Base-by-base conservation (phyloP, 495 filamentous ascomycete species). In the Aspergillus mulundensis region DNA sequence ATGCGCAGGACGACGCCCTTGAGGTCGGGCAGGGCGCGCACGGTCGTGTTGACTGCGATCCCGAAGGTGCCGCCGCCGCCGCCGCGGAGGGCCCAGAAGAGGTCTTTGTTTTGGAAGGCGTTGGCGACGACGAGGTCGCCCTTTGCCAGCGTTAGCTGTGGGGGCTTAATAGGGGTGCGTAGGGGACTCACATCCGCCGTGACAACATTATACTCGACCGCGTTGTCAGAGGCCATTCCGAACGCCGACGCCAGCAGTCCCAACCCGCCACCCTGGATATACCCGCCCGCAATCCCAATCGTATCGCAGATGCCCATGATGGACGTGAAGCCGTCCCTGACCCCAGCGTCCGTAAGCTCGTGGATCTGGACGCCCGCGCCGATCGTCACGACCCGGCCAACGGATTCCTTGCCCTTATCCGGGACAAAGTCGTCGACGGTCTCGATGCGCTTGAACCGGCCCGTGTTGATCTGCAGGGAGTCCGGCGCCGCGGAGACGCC, bases 11-110 rank as follows among this genome's bases (percentile, higher is more conserved):
- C 62, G 15, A 67, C 61, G 6, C 52, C 52, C 25, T 3, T 3
- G 8, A 28, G 25, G 25, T 28, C 25, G 3, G 25, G 25, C 3
- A 61, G 73, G 50, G n/a, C 62, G 15, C 71, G 71, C 28, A 77
- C 54, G 0, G 79, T 80, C 43, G 67, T 66, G 20, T 68, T 69
- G 12, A 75, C 67, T 0, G 81, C 75, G 0, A 81, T 69, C 7
- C 80, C 81, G 56, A 77, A 84, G n/a, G 77, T 82, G 50, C 44
- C 66, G 19, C 66, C 68, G 24, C 70, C 70, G 5, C 68, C 66
- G n/a, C 68, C 67, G 18, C 82, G 70, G n/a, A 86, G 63, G 1
- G 77, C 77, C 57, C 76, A 86, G 72, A 86, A 88, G 5, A 87
- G 74, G 46, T 85, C 82, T 1, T 72, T 45, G 57, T 85, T 78